These are phyloP conservation scores for Alternaria longipes DNA, from an alignment of 2,329 filamentous ascomycete genomes.

Conservation along the genomic window DNA sequence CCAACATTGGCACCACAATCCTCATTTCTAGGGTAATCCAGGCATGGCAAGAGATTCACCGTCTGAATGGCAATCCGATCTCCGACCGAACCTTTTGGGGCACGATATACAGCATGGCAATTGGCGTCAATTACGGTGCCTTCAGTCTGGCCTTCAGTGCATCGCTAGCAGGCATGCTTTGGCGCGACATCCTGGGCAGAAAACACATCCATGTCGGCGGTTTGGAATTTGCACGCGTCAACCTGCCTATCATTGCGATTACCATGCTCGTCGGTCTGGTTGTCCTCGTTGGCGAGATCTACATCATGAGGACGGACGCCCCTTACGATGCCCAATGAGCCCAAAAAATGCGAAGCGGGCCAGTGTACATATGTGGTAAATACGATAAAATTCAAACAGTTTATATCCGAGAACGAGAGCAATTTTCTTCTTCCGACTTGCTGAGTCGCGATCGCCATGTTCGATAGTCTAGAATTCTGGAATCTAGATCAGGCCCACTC, in stretches of 20 bases:
- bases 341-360: neutral
- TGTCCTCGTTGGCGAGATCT: constrained; percentile 71
- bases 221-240: constrained; percentile 73
- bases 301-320: constrained; percentile 59
- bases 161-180: constrained; percentile 74
- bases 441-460: neutral
- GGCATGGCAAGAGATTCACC: constrained; percentile 70
- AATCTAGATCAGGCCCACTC: neutral
- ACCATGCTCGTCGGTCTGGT: constrained; percentile 71
- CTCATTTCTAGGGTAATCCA: constrained; percentile 76
- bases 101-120: constrained; percentile 74
- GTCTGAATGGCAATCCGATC: constrained; percentile 59
- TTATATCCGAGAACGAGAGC: neutral
- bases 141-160: constrained; percentile 78
- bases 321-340: constrained; percentile 15
- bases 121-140: constrained; percentile 78
- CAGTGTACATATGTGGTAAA: neutral
- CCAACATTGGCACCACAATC: constrained; percentile 80
- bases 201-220: constrained; percentile 73
- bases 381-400: neutral
- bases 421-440: neutral
- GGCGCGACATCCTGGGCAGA: constrained; percentile 73
- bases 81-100: constrained; percentile 75
- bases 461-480: neutral
- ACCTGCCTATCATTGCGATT: constrained; percentile 75